Percentiles rank a stretch among this genome's conserved stretches.
phyloP scores from a whole-genome alignment of 805 yeast species.

The Saturnispora silvae region DNA sequence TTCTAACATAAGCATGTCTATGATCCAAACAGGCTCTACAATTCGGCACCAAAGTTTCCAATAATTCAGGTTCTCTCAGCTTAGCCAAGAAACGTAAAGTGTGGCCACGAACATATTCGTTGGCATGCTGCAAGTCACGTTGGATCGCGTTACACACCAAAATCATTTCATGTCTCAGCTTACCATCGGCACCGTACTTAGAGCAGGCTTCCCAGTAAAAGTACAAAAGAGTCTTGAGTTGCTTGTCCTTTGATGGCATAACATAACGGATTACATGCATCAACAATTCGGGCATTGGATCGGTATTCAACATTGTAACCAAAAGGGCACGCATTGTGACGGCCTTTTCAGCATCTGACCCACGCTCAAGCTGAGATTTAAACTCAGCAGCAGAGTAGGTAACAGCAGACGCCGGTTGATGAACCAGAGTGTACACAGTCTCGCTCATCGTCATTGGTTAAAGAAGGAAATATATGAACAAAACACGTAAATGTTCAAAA shows the following conservation, averaged over 20 bases:
- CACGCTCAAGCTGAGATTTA: conserved; percentile 71
- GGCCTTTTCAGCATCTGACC: conserved; percentile 78
- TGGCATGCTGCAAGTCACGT: conserved; percentile 95
- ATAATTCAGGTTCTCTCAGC: conserved; percentile 81
- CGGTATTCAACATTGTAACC: conserved; percentile 82
- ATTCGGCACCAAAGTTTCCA: conserved; percentile 92
- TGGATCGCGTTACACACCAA: conserved; percentile 96
- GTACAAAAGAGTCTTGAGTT: conserved; percentile 82
- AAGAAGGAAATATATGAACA: conserved; percentile 6
- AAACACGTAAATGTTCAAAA: too few species aligned
- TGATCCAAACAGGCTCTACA: conserved; percentile 87
- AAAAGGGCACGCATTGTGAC: conserved; percentile 84
- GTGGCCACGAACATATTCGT: conserved; percentile 92
- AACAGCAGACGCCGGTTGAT: conserved; percentile 60
- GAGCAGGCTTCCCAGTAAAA: conserved; percentile 98
- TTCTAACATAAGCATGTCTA: conserved; percentile 95
- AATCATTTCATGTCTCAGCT: conserved; percentile 96
- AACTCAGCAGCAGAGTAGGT: conserved; percentile 63
- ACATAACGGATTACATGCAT: conserved; percentile 97
- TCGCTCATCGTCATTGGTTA: conserved; percentile 24
- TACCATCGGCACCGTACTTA: conserved; percentile 77
- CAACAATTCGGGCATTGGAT: conserved; percentile 80
- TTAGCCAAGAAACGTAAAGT: conserved; percentile 87
- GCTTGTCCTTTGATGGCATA: conserved; percentile 90
- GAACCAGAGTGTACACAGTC: conserved; percentile 71